Evolutionary conservation across 768 basidiomycete genomes (phyloP).

Genomic region (Pleurotus eryngii): DNA sequence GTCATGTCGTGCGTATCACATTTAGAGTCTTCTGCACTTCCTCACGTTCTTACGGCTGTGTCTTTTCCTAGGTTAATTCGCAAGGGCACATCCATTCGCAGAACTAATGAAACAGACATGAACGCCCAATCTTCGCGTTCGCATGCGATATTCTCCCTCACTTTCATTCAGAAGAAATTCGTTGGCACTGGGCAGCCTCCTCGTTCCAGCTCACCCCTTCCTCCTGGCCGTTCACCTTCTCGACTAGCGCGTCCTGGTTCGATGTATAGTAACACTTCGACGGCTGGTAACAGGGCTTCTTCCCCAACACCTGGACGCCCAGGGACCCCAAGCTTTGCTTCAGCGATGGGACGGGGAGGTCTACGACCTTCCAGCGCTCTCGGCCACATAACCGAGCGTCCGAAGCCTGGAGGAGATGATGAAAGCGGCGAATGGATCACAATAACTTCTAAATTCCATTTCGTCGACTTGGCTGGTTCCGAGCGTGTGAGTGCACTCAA

Average conservation of each 20-base stretch:
- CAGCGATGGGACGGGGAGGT: constrained; percentile 68
- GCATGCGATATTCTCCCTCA: constrained; percentile 98
- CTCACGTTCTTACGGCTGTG: constrained; percentile 15
- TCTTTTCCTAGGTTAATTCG: constrained; percentile 66
- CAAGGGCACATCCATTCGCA: constrained; percentile 84
- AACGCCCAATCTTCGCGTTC: constrained; percentile 97
- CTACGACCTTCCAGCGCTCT: constrained; percentile 78
- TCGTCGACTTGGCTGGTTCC: constrained; percentile 96
- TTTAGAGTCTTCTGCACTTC: background rate
- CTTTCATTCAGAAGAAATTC: constrained; percentile 87
- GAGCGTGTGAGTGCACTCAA: constrained; percentile 68
- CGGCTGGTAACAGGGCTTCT: constrained; percentile 46
- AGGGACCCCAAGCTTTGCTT: constrained; percentile 73
- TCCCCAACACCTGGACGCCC: constrained; percentile 75
- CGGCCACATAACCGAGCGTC: constrained; percentile 60
- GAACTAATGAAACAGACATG: constrained; percentile 98
- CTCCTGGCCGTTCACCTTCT: constrained; percentile 69
- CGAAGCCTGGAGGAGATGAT: constrained; percentile 42
- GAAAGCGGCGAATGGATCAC: constrained; percentile 84
- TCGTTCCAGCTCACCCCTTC: constrained; percentile 75
- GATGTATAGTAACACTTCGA: constrained; percentile 41
- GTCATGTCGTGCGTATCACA: constrained; percentile 80
- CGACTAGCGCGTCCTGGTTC: constrained; percentile 83
- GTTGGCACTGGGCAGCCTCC: constrained; percentile 67
- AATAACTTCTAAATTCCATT: constrained; percentile 94